phyloP scores from a whole-genome alignment of 2,329 filamentous ascomycete species.

The Fusarium sp. region DNA sequence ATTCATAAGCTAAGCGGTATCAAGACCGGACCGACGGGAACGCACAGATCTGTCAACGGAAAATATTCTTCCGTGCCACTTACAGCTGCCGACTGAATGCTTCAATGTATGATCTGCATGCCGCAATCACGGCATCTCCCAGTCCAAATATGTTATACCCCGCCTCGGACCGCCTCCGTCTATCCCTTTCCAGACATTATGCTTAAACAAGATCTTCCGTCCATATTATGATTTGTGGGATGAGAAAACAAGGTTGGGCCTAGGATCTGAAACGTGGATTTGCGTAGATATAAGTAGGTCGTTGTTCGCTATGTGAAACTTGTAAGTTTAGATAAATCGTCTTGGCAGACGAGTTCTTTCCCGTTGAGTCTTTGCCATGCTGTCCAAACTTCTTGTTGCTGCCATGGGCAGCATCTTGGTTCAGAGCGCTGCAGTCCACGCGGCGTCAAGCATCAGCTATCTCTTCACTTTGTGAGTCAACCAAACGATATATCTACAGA shows the following conservation, averaged over 20 bases:
- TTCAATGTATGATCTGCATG: background rate
- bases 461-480: slow-evolving; percentile 34
- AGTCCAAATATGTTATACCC: background rate
- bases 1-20: background rate
- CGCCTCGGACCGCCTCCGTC: slow-evolving; percentile 8
- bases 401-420: background rate
- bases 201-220: background rate
- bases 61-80: slow-evolving; percentile 8
- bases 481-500: rapidly evolving
- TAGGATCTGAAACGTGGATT: background rate
- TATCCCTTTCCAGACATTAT: background rate
- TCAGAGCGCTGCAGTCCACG: background rate
- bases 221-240: background rate
- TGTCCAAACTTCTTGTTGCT: background rate
- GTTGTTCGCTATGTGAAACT: background rate
- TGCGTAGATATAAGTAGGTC: background rate
- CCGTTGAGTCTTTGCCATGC: background rate
- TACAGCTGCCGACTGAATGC: background rate
- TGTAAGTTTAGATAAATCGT: background rate
- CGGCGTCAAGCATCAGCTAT: slow-evolving; percentile 18
- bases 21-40: background rate
- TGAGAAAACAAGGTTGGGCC: background rate
- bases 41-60: background rate
- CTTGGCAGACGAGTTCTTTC: background rate
- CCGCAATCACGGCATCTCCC: background rate